Evolutionary conservation across 331 rosid species (phyloP).

Genomic region (Prunus yedoensis): DNA sequence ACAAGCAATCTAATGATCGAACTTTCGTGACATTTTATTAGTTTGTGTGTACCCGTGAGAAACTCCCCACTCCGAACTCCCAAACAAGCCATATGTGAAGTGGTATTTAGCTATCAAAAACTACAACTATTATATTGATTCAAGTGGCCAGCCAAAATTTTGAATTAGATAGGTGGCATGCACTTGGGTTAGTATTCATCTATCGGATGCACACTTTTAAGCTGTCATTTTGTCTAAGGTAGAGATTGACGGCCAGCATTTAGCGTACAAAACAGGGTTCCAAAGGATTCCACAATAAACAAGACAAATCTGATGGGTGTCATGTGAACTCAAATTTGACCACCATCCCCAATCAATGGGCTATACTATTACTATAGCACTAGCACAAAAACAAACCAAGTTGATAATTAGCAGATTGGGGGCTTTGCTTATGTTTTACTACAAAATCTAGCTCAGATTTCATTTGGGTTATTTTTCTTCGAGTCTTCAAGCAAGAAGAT

Average conservation of each 20-base stretch:
- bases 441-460: background rate
- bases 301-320: background rate
- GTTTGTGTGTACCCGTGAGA: background rate
- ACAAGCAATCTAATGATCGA: no score
- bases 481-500: background rate
- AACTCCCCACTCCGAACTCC: background rate
- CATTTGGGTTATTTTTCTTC: background rate
- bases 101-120: background rate
- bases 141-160: background rate
- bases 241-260: background rate
- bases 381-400: background rate
- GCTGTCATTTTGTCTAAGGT: slow-evolving; percentile 1
- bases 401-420: background rate
- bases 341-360: background rate
- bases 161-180: no score
- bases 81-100: background rate
- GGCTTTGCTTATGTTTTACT: background rate
- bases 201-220: background rate
- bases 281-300: background rate
- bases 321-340: background rate
- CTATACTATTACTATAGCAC: background rate
- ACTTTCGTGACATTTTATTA: no score
- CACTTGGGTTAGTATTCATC: no score
- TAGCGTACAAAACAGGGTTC: background rate
- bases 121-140: background rate